Percentiles rank a stretch among this genome's conserved stretches.
These are phyloP conservation scores for Yamadazyma epiphylla DNA, from an alignment of 1,139 yeast genomes.

Conservation along the genomic window DNA sequence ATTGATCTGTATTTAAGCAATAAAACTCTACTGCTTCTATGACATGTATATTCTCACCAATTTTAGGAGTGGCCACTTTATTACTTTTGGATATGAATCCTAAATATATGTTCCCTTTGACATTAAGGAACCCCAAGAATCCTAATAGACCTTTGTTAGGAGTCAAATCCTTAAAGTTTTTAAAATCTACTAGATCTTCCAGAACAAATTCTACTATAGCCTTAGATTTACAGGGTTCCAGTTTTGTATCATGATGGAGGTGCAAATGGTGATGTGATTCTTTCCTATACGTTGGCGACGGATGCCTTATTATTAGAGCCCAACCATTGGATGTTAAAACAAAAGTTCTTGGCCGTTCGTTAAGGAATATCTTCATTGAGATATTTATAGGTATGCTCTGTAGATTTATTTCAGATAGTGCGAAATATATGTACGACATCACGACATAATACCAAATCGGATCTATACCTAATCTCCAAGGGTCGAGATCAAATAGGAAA, in stretches of 20 bases:
- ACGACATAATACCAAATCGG: too few relatives aligned
- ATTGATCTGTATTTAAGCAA: conserved; percentile 56
- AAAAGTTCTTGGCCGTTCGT: conserved; percentile 52
- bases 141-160: conserved; percentile 44
- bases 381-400: too few relatives aligned
- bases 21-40: conserved; percentile 59
- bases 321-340: conserved; percentile 45
- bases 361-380: conserved; percentile 51
- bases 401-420: too few relatives aligned
- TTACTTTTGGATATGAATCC: conserved; percentile 56
- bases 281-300: conserved; percentile 29
- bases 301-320: conserved; percentile 50
- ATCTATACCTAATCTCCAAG: too few relatives aligned
- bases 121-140: conserved; percentile 54
- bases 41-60: conserved; percentile 48
- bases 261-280: conserved; percentile 27
- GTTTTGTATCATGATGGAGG: conserved; percentile 9
- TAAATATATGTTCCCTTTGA: conserved; percentile 52
- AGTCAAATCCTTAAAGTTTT: conserved; percentile 40
- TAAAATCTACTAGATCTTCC: conserved; percentile 32
- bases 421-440: too few relatives aligned
- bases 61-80: conserved; percentile 57
- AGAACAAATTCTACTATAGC: conserved; percentile 51
- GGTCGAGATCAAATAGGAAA: too few relatives aligned
- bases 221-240: conserved; percentile 16